A percentile compares a stretch with the other conserved stretches of the same genome.
Evolutionary conservation across 495 filamentous ascomycete genomes (phyloP).

Genomic region (Trichoderma reesei): DNA sequence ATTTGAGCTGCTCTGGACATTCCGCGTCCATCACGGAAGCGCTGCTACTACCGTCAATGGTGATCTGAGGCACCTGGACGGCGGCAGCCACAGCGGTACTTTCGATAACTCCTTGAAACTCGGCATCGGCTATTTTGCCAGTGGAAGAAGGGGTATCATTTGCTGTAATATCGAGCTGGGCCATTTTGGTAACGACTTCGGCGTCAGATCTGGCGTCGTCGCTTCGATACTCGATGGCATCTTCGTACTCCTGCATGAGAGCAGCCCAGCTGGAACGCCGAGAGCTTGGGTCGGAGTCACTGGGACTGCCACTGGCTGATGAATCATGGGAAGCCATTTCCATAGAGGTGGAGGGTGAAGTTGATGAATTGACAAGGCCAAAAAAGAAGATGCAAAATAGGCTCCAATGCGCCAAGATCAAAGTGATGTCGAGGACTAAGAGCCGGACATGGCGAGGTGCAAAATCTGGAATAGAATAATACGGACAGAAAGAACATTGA

Average conservation of each 20-base stretch:
- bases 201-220: not conserved
- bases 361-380: not conserved
- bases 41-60: not conserved
- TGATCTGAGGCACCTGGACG: not conserved
- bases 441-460: conserved; percentile 5
- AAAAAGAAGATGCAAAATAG: conserved; percentile 3
- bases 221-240: not conserved
- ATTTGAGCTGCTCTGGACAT: not conserved
- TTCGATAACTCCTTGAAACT: not conserved
- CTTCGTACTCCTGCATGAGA: not conserved
- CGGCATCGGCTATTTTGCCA: not conserved
- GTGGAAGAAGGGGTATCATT: not conserved
- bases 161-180: not conserved
- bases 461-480: not conserved
- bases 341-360: not conserved
- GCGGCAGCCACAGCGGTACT: not conserved
- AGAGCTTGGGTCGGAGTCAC: not conserved
- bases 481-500: not conserved
- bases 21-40: not conserved
- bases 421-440: not conserved
- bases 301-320: not conserved
- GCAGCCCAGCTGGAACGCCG: not conserved
- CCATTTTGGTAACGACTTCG: not conserved
- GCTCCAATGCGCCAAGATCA: conserved; percentile 2
- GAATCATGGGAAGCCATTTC: not conserved